Evolutionary conservation across 495 filamentous ascomycete species (phyloP), one percentile per base, ranked within the genome.

Genomic region (Hypomontagnella monticulosa): DNA sequence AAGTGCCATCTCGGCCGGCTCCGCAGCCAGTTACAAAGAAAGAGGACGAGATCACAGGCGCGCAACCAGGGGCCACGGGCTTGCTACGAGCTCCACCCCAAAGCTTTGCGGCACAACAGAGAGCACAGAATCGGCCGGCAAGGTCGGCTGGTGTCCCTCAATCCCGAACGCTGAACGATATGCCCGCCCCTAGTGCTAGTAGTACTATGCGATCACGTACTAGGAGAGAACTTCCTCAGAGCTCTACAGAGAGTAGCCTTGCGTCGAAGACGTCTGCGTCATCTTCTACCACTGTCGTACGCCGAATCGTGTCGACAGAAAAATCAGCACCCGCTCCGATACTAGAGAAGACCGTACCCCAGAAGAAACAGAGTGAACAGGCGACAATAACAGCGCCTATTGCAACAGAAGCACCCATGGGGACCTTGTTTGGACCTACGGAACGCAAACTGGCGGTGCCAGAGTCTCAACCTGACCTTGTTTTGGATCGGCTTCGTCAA

Each of bases 41-140:
- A 74, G 60, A 69, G 72, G 66, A 68, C 59, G 63, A 77, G 36
- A 41, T 15, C 4, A 46, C 79, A 75, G 70, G 74, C 73, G 34
- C 74, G 46, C 40, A 73, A 74, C 15, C 67, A 57, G 72, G 67
- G 48, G 32, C 68, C 11, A 73, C 71, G 0, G 74, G 78, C 7
- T 66, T 81, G 19, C 67, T 80, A n/a, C 75, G 80, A 15, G 76
- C 78, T 3, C 76, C 81, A 0, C 76, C 81, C 3, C 84, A 85
- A 57, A 86, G 84, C 57, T 86, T 84, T 68, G 85, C 85, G 9
- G 85, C 85, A 4, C 84, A 87, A 55, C 84, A 87, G 63, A 75
- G 85, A 46, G 80, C 81, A 19, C 74, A 82, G 38, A 65, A 63
- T 37, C 79, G 77, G 34, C 75, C 79, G 2, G 37, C 73, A 10